A percentile compares a stretch with the other conserved stretches of the same genome.
phyloP scores from a whole-genome alignment of 2,329 filamentous ascomycete species.

The Sporothrix brunneoviolacea region DNA sequence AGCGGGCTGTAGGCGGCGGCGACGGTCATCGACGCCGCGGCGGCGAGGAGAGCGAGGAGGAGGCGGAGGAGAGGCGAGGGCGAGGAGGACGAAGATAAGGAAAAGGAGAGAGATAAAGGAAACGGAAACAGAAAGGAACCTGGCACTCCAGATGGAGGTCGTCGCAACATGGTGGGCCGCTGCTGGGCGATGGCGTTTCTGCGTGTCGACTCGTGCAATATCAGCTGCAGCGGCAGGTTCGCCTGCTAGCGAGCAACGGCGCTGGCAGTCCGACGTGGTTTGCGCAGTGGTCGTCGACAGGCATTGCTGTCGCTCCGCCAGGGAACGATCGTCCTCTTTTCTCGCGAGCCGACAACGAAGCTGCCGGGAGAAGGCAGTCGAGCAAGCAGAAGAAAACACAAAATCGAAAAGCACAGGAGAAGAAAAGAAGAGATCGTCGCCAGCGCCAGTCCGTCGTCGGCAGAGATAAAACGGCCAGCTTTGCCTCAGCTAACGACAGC shows the following conservation, averaged over 20 bases:
- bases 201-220: too few species aligned
- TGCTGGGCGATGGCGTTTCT: neutral
- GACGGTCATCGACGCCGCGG: constrained; percentile 18
- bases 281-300: neutral
- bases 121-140: neutral
- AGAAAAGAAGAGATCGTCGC: too few species aligned
- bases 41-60: constrained; percentile 15
- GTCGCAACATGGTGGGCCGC: constrained; percentile 6
- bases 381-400: neutral
- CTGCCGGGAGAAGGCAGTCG: neutral
- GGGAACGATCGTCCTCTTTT: neutral
- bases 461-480: too few species aligned
- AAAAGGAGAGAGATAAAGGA: neutral
- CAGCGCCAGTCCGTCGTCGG: too few species aligned
- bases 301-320: neutral
- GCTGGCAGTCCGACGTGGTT: neutral
- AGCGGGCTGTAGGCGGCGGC: constrained; percentile 45
- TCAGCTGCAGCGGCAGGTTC: too few species aligned
- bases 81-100: neutral
- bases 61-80: neutral
- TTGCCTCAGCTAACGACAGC: neutral
- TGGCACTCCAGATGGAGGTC: neutral
- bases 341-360: neutral
- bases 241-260: too few species aligned
- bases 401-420: too few species aligned